These are phyloP conservation scores for Xerocomus minutiporus DNA, from an alignment of 1,284 basidiomycete genomes.

Conservation along the genomic window DNA sequence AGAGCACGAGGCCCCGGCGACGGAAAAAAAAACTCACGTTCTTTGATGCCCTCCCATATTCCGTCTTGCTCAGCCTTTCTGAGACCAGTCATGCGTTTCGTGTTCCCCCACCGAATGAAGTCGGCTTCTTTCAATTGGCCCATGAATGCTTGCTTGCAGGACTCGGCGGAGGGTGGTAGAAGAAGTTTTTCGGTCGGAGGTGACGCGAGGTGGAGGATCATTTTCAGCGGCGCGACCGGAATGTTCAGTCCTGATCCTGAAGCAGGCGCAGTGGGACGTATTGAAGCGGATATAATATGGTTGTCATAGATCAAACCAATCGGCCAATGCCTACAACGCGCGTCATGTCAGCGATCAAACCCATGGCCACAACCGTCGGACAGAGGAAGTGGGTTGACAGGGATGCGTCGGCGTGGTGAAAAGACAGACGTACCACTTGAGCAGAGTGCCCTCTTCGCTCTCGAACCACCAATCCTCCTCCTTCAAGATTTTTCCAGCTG, in stretches of 20 bases:
- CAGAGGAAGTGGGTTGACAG: not conserved
- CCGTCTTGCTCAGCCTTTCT: slow-evolving; percentile 88
- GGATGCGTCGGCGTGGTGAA: not conserved
- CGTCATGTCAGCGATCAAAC: slow-evolving; percentile 12
- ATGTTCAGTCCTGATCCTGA: slow-evolving; percentile 33
- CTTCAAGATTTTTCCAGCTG: slow-evolving; percentile 62
- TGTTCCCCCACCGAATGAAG: slow-evolving; percentile 92
- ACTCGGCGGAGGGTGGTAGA: slow-evolving; percentile 71
- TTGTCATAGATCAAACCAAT: slow-evolving; percentile 89
- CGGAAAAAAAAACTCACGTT: slow-evolving; percentile 53
- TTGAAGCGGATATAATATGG: slow-evolving; percentile 58
- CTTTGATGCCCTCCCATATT: slow-evolving; percentile 90
- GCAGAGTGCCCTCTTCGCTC: slow-evolving; percentile 63
- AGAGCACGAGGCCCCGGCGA: slow-evolving; percentile 21
- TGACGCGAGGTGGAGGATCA: slow-evolving; percentile 81
- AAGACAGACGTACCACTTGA: slow-evolving; percentile 70
- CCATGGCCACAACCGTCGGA: not conserved
- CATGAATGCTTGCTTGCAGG: slow-evolving; percentile 89
- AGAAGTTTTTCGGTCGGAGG: slow-evolving; percentile 82
- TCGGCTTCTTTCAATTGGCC: slow-evolving; percentile 93
- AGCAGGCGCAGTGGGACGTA: slow-evolving; percentile 44
- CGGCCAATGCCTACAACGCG: slow-evolving; percentile 86
- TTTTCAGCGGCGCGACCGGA: slow-evolving; percentile 56
- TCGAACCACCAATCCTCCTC: slow-evolving; percentile 97
- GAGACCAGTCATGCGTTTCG: slow-evolving; percentile 84